These are phyloP conservation scores for Botryotinia calthae DNA, from an alignment of 2,329 filamentous ascomycete species.

Conservation along the genomic window DNA sequence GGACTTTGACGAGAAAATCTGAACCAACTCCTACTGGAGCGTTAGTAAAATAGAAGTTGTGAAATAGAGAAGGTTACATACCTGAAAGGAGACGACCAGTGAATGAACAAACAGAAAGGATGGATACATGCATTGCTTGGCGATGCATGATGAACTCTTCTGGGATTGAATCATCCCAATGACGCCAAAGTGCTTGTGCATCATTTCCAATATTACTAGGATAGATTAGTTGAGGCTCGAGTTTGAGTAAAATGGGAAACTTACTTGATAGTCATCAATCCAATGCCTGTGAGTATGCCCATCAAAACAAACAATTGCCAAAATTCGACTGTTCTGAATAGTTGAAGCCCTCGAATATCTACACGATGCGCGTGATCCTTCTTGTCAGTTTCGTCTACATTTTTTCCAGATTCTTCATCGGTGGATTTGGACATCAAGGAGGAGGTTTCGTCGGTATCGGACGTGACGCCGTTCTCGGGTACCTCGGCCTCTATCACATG, in stretches of 20 bases:
- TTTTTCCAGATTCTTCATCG: conserved; percentile 47
- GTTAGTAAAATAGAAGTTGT: conserved; percentile 36
- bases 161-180: conserved; percentile 71
- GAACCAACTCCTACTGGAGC: conserved; percentile 68
- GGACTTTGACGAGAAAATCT: conserved; percentile 79
- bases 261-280: conserved; percentile 98
- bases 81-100: conserved; percentile 66
- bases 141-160: conserved; percentile 73
- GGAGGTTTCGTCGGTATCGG: conserved; percentile 68
- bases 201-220: conserved; percentile 90
- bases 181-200: conserved; percentile 80
- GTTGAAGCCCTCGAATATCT: conserved; percentile 84
- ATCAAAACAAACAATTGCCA: conserved; percentile 89
- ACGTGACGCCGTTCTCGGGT: conserved; percentile 31
- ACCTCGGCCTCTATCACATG: conserved; percentile 35
- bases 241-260: conserved; percentile 40
- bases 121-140: conserved; percentile 90
- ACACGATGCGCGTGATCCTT: conserved; percentile 71
- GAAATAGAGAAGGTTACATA: conserved; percentile 20
- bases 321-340: conserved; percentile 74
- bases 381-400: conserved; percentile 52
- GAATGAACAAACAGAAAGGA: conserved; percentile 88
- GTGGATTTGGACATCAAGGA: conserved; percentile 66
- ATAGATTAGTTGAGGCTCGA: background rate
- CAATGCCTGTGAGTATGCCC: conserved; percentile 87